Evolutionary conservation across 345 rosid genomes (phyloP), one percentile per base, ranked within the genome.

Genomic region (Linum lewisii): DNA sequence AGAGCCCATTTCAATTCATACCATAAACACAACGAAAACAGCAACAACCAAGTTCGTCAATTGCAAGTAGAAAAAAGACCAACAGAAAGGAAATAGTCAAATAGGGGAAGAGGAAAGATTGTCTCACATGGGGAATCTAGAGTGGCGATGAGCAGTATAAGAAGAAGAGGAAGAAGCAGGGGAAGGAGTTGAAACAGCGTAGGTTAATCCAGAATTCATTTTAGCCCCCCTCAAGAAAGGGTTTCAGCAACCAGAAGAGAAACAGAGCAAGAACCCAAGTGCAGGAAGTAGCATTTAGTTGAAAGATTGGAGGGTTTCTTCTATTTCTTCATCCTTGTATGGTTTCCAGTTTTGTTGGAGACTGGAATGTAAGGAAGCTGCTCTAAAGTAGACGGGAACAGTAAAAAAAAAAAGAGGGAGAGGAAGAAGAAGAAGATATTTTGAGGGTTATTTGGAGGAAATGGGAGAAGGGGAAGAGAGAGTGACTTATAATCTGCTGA

Each of bases 91-190:
- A 50, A 13, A n/a, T n/a, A n/a, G n/a, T n/a, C n/a, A n/a, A 38
- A 29, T 29, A n/a, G 34, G 34, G 5, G 4, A 15, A 14, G 24
- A 56, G 13, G n/a, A 55, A 14, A 20, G 1, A 22, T 23, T 3
- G 21, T 7, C 32, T 44, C 19, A 54, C 65, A 63, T 55, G 71
- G 68, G 59, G 73, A 44, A 29, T 23, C 76, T 63, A 2, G 57
- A 22, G 47, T 42, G 9, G 16, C 32, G 57, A 7, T 24, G 57
- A 54, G 57, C 26, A 2, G 57, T 11, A 9, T 77, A 77, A 61
- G 80, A 65, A 5, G 80, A 54, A 0, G 87, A 79, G 57, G 66
- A 26, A 14, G 72, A 69, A 24, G 76, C 29, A 38, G 68, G 69
- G 14, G 75, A 53, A 60, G 75, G 53, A 21, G 75, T 54, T 6